Conservation (phyloP, 2,329 filamentous ascomycete species). For the Colletotrichum graminicola region DNA sequence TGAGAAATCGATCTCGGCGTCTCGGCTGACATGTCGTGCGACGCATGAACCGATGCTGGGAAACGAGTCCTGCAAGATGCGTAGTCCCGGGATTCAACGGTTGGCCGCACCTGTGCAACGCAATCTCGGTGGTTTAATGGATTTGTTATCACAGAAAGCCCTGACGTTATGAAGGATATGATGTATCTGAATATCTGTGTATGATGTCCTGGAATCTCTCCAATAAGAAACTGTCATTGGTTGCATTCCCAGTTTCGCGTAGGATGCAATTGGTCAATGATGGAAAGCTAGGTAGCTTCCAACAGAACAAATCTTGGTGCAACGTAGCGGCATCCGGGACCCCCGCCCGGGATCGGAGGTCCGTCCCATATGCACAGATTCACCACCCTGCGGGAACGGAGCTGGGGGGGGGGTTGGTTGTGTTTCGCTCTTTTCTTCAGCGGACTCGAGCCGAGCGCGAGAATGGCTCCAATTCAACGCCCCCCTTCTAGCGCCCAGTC, state of each 20-base stretch:
- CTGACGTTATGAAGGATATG: not conserved
- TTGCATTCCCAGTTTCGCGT: not conserved
- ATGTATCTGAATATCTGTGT: not conserved
- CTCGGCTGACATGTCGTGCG: not conserved
- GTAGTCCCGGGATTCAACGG: not conserved
- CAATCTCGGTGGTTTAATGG: not conserved
- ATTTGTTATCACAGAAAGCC: not conserved
- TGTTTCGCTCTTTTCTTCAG: not conserved
- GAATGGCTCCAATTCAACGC: not conserved
- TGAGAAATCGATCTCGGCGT: constrained; percentile 6
- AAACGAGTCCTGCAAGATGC: not conserved
- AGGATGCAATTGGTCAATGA: not conserved
- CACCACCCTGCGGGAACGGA: constrained; percentile 1
- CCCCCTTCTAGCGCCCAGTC: not conserved
- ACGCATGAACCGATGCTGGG: not conserved
- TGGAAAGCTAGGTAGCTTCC: not conserved
- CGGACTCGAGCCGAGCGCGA: not conserved
- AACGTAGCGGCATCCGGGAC: constrained; percentile 3
- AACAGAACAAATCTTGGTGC: not conserved
- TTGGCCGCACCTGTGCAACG: not conserved
- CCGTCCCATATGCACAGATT: not conserved
- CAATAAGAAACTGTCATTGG: not conserved
- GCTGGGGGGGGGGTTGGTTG: not conserved
- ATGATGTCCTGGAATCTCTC: not conserved
- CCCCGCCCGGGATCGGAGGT: not conserved